Conservation (phyloP, 2,329 filamentous ascomycete species). For the Pyricularia sp. region DNA sequence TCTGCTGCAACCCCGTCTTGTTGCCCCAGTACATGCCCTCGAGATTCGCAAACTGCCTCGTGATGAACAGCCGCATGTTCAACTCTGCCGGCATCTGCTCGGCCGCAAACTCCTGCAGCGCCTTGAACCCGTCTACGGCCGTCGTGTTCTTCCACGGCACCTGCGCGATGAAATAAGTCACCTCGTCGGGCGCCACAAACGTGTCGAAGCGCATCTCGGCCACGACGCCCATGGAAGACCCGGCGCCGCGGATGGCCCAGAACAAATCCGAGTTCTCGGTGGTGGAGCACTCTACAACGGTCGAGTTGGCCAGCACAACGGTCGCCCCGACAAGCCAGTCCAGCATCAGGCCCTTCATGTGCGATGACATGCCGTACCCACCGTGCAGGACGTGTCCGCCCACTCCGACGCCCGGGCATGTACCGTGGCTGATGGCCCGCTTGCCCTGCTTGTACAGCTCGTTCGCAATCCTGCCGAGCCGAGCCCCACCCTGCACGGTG, state of each 20-base stretch:
- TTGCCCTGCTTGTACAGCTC: constrained; percentile 23
- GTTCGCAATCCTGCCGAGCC: constrained; percentile 31
- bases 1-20: constrained; percentile 18
- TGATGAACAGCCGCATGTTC: constrained; percentile 27
- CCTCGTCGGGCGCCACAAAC: constrained; percentile 19
- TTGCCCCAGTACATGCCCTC: constrained; percentile 26
- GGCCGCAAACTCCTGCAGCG: constrained; percentile 17
- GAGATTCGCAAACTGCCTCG: constrained; percentile 19
- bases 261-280: background rate
- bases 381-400: constrained; percentile 25
- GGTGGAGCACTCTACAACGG: constrained; percentile 14
- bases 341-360: constrained; percentile 18
- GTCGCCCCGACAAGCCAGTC: constrained; percentile 23
- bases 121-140: constrained; percentile 14
- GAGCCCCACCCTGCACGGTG: constrained; percentile 32
- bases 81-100: constrained; percentile 24
- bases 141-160: constrained; percentile 15
- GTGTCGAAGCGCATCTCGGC: constrained; percentile 23
- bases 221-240: background rate
- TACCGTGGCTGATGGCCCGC: constrained; percentile 33
- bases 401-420: constrained; percentile 31
- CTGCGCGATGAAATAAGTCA: constrained; percentile 18
- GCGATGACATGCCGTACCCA: constrained; percentile 22
- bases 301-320: constrained; percentile 24
- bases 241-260: background rate